Conservation (phyloP, 495 filamentous ascomycete species). For the Hypoxylon trugodes region DNA sequence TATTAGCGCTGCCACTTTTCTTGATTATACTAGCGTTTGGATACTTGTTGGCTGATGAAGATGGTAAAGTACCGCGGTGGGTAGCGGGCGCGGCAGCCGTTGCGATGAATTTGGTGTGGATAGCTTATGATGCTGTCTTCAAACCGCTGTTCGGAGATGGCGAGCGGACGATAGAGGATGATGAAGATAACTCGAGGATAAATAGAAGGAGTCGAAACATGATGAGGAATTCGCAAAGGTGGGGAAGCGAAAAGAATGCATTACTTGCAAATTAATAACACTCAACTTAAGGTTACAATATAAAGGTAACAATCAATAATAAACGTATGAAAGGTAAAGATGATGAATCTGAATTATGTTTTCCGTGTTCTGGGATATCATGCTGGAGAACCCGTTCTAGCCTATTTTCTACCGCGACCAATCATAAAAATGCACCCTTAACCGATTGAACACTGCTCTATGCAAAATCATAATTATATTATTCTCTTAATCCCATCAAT, state of each 20-base stretch:
- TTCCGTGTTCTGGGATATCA: slow-evolving; percentile 30
- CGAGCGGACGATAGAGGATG: slow-evolving; percentile 71
- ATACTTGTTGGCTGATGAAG: slow-evolving; percentile 63
- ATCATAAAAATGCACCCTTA: neutral
- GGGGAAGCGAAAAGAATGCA: slow-evolving; percentile 36
- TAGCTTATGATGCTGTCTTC: slow-evolving; percentile 75
- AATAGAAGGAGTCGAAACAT: neutral
- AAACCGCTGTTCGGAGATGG: slow-evolving; percentile 82
- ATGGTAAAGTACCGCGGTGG: slow-evolving; percentile 75
- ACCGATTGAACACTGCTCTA: slow-evolving; percentile 2
- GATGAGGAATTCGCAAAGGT: neutral
- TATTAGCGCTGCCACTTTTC: slow-evolving; percentile 68
- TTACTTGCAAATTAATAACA: slow-evolving; percentile 34
- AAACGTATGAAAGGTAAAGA: neutral
- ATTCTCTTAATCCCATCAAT: neutral
- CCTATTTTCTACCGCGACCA: slow-evolving; percentile 23
- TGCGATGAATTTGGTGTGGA: slow-evolving; percentile 70
- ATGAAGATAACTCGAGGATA: slow-evolving; percentile 8
- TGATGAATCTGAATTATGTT: neutral
- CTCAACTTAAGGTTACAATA: neutral
- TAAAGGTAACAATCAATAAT: slow-evolving; percentile 9
- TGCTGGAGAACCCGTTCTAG: slow-evolving; percentile 18
- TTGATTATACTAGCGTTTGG: slow-evolving; percentile 56
- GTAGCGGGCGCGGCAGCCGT: slow-evolving; percentile 55
- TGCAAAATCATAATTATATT: slow-evolving; percentile 7